A percentile compares a stretch with the other conserved stretches of the same genome.
Conservation (phyloP, 1,284 basidiomycete species). For the Amylostereum chailletii region DNA sequence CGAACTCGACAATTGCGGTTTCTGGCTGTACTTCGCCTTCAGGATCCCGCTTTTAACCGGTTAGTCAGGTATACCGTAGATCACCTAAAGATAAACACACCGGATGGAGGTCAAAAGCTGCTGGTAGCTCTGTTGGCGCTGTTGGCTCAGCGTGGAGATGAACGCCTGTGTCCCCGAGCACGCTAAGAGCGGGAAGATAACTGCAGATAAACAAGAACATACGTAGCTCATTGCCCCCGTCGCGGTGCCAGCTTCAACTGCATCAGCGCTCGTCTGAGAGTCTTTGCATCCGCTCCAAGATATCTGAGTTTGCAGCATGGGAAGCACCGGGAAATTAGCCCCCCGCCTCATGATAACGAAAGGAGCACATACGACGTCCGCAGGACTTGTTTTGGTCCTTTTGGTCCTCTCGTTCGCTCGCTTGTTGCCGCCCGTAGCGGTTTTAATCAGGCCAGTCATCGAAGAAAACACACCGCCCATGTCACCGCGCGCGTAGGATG, state of each 20-base stretch:
- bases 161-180: slow-evolving; percentile 49
- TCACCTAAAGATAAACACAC: slow-evolving; percentile 18
- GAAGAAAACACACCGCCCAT: slow-evolving; percentile 60
- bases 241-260: slow-evolving; percentile 73
- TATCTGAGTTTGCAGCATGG: slow-evolving; percentile 30
- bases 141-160: slow-evolving; percentile 51
- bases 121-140: slow-evolving; percentile 73
- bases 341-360: slow-evolving; percentile 13
- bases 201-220: slow-evolving; percentile 16
- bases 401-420: slow-evolving; percentile 58
- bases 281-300: slow-evolving; percentile 91
- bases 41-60: slow-evolving; percentile 39
- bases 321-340: slow-evolving; percentile 16
- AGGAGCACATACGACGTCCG: slow-evolving; percentile 41
- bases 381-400: slow-evolving; percentile 71
- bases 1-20: slow-evolving; percentile 71
- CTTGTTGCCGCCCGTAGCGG: slow-evolving; percentile 31
- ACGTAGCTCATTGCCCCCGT: slow-evolving; percentile 85
- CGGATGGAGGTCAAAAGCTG: slow-evolving; percentile 69
- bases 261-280: slow-evolving; percentile 87
- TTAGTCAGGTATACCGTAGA: slow-evolving; percentile 1
- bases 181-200: neutral
- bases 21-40: slow-evolving; percentile 70
- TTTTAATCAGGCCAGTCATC: slow-evolving; percentile 30
- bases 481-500: slow-evolving; percentile 71